phyloP scores from a whole-genome alignment of 768 basidiomycete genomes.

The Trametes punicea region DNA sequence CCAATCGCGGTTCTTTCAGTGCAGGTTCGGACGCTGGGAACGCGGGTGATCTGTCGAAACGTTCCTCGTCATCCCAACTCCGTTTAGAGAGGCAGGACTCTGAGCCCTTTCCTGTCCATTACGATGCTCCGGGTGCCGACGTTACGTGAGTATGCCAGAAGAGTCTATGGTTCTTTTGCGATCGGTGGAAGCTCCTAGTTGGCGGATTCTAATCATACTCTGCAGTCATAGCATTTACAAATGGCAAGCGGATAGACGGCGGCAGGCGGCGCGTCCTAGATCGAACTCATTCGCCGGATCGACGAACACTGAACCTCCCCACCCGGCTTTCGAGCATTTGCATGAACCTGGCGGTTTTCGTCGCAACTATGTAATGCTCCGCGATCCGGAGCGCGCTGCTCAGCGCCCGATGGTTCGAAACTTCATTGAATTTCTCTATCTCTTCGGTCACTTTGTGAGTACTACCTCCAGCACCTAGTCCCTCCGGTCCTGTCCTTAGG shows the following conservation, averaged over 20 bases:
- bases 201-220: not conserved
- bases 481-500: not conserved
- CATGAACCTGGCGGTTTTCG: slow-evolving; percentile 95
- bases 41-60: slow-evolving; percentile 29
- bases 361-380: slow-evolving; percentile 74
- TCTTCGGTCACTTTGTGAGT: slow-evolving; percentile 96
- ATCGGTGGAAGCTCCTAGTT: too few relatives aligned
- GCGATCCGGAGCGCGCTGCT: slow-evolving; percentile 40
- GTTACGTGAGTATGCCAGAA: slow-evolving; percentile 68
- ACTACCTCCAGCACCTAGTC: not conserved
- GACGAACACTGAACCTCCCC: slow-evolving; percentile 40
- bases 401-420: slow-evolving; percentile 65
- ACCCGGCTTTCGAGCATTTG: slow-evolving; percentile 88
- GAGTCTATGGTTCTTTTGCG: too few relatives aligned
- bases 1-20: slow-evolving; percentile 24
- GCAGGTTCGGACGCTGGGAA: slow-evolving; percentile 31
- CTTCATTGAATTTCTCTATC: slow-evolving; percentile 91
- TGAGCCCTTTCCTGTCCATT: slow-evolving; percentile 84
- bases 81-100: slow-evolving; percentile 42
- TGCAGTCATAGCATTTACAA: slow-evolving; percentile 89
- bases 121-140: slow-evolving; percentile 83
- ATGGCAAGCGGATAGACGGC: slow-evolving; percentile 78
- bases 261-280: slow-evolving; percentile 57
- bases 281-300: slow-evolving; percentile 68
- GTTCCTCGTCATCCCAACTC: slow-evolving; percentile 28